Base-by-base conservation (phyloP, 75 land plant genomes). In the Picea sitchensis region DNA sequence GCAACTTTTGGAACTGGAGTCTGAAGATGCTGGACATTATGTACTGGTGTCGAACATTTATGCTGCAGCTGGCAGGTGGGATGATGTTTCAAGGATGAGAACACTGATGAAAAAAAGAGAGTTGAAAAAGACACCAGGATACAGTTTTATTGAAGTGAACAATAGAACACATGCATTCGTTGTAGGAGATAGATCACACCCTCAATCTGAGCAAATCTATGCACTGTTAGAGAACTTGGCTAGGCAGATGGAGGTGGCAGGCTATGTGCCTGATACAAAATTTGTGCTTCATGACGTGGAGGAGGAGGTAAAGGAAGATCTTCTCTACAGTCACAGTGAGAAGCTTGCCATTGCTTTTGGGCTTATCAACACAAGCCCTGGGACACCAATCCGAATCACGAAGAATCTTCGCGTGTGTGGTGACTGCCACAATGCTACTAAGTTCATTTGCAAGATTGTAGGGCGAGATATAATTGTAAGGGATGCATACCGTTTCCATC, bases 151-250 rank as follows among this genome's bases (percentile, higher is more conserved):
- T 58, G 61, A 76, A 17, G 12, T 76, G 44, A 21, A 76, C 56
- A n/a, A 76, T 26, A 32, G 31, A 13, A 59, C 31, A 34, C 61
- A 76, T 58, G 17, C 26, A 59, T 76, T 76, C 5, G 61, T 76
- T 18, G 77, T 30, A 76, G 77, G 89, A n/a, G 84, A 81, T 65
- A 76, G 65, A 6, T 64, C 31, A 30, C 34, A 64, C 34, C 65
- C 65, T 26, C 26, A 64, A 64, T 26, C 65, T 11, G 65, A 64
- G 30, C 26, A 64, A 64, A 64, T 64, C 23, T 64, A 64, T 31
- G 23, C 23, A 30, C 23, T 64, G 34, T 31, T 64, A 31, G 31
- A 64, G 31, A 64, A 31, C 9, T 64, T 64, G 31, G 18, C 7
- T 64, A 64, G 31, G 65, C 65, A 64, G 32, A 64, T 64, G 65